Conservation (phyloP, 257 asterid species). For the Solanum chilense region DNA sequence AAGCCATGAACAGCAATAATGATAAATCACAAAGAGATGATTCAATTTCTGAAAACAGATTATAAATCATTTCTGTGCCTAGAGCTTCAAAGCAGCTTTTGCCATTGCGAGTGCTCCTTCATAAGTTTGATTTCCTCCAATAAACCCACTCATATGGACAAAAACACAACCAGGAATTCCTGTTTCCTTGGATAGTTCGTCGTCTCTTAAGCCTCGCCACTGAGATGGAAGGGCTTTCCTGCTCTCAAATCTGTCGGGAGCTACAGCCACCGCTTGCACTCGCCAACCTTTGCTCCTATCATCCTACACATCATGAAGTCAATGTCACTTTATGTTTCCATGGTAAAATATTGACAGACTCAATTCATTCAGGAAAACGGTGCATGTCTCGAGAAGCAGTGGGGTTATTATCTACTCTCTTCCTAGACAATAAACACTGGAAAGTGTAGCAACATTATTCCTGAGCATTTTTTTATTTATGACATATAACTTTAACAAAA, state of each 20-base stretch:
- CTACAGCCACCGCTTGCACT: constrained; percentile 16
- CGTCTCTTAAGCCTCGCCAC: constrained; percentile 14
- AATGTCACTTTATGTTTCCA: neutral
- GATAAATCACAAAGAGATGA: neutral
- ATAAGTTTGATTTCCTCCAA: constrained; percentile 18
- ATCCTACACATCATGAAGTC: constrained; percentile 4
- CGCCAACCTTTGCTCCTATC: constrained; percentile 17
- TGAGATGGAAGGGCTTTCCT: constrained; percentile 8
- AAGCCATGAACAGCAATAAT: neutral
- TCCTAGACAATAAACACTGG: neutral
- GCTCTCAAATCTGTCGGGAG: constrained; percentile 15
- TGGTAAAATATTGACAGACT: neutral
- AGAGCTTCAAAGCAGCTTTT: constrained; percentile 10
- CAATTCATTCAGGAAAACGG: neutral
- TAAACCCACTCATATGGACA: constrained; percentile 22
- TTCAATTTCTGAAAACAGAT: neutral
- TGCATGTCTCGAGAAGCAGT: neutral
- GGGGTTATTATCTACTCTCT: neutral
- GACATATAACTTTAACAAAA: neutral
- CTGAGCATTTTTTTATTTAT: neutral
- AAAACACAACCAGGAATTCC: constrained; percentile 18
- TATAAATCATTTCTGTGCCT: neutral
- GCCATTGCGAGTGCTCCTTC: constrained; percentile 19
- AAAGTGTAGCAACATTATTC: neutral
- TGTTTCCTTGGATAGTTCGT: constrained; percentile 7